Conservation (phyloP, 2,329 filamentous ascomycete species). For the Orbilia javanica region DNA sequence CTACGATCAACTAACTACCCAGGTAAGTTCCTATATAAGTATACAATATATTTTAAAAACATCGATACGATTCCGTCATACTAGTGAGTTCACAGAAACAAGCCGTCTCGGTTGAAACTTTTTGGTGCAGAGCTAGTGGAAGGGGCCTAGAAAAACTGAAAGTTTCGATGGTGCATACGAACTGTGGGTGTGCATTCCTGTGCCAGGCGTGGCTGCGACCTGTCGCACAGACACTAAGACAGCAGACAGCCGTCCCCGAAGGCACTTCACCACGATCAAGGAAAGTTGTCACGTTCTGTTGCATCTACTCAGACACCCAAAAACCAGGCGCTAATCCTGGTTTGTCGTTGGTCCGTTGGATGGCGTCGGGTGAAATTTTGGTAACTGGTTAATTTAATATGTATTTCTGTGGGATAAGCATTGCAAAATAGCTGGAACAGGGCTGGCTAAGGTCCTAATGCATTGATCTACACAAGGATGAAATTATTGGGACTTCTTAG, state of each 20-base stretch:
- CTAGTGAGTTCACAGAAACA: slow-evolving; percentile 22
- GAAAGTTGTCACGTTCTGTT: slow-evolving; percentile 2
- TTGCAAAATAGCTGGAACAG: no score
- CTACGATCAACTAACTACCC: no score
- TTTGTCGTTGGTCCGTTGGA: slow-evolving; percentile 15
- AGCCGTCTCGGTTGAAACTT: background rate
- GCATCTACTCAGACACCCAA: background rate
- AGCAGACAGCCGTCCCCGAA: background rate
- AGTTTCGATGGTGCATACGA: background rate
- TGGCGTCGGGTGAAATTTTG: slow-evolving; percentile 1
- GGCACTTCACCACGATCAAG: background rate
- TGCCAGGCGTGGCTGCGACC: slow-evolving; percentile 23
- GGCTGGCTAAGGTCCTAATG: slow-evolving; percentile 4
- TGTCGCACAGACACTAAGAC: slow-evolving; percentile 46
- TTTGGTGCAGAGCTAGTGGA: background rate
- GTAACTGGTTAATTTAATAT: background rate
- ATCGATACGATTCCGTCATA: slow-evolving; percentile 18
- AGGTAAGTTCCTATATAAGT: no score
- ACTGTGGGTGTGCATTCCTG: slow-evolving; percentile 1
- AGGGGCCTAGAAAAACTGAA: slow-evolving; percentile 1
- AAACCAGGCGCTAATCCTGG: background rate
- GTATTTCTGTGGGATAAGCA: background rate
- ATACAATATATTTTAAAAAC: no score
- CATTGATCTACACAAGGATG: slow-evolving; percentile 48
- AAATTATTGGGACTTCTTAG: slow-evolving; percentile 14